Evolutionary conservation across 2,329 filamentous ascomycete genomes (phyloP), one percentile per base, ranked within the genome.

Genomic region (Cercospora sp.): DNA sequence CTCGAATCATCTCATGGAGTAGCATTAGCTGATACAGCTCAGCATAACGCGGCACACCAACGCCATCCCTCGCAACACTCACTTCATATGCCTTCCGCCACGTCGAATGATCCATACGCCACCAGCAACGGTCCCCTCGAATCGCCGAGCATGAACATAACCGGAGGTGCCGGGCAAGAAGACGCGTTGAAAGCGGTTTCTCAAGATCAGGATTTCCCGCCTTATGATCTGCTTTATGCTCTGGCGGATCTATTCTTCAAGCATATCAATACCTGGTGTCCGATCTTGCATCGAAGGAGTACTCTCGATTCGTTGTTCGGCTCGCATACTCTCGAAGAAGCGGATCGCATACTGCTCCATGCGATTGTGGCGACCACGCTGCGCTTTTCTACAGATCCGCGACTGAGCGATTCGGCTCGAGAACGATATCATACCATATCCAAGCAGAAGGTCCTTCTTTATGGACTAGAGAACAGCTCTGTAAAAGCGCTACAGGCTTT

Each of bases 291-390:
- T 79, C 88, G 92, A 23, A 89, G 91, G 75, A 89, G 90, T 3
- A 97, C 93, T 0, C 80, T 97, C 8, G 75, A 97, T 73, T 88
- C 89, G 0, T 84, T 97, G 0, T 97, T 97, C 73, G 92, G 92
- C 0, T 87, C 90, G 1, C 88, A 89, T 0, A 87, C 89, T 1
- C 82, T 95, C 1, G 91, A 94, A 42, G 92, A 96, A 79, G 89
- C 90, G 1, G 93, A 97, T 76, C 86, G 90, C 51, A 90, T 97
- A 64, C 83, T 97, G 13, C 83, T 97, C 5, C 92, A 97, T 78
- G 91, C 94, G 5, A 96, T 97, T 65, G 92, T 97, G 3, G 93
- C 93, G 1, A 95, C 93, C 0, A 94, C 93, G 0, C 82, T 97
- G 71, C 89, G 92, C 30, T 97, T 93, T 77, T 97, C 92, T 0